These are phyloP conservation scores for Circinella umbellata DNA, from an alignment of 371 early-diverging fungal genomes.

Conservation along the genomic window DNA sequence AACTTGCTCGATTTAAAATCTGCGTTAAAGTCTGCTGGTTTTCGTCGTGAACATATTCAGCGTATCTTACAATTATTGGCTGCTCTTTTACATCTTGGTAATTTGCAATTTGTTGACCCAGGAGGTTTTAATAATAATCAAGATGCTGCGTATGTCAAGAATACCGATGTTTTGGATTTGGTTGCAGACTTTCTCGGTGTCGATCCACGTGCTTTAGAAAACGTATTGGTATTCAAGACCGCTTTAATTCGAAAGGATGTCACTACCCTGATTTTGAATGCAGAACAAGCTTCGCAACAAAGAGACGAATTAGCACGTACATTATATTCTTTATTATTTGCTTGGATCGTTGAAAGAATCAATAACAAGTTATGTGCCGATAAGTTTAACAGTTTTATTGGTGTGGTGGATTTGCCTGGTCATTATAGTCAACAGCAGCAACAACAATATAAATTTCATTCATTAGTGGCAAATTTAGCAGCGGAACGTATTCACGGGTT, in stretches of 20 bases:
- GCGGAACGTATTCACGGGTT: slow-evolving; percentile 79
- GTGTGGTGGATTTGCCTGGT: slow-evolving; percentile 74
- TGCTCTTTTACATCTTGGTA: slow-evolving; percentile 91
- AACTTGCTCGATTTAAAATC: slow-evolving; percentile 70
- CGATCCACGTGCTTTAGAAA: slow-evolving; percentile 77
- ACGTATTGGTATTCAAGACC: slow-evolving; percentile 87
- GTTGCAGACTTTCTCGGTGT: slow-evolving; percentile 90
- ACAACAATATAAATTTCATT: slow-evolving; percentile 61
- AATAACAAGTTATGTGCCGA: slow-evolving; percentile 77
- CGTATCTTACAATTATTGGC: slow-evolving; percentile 88
- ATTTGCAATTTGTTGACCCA: slow-evolving; percentile 80
- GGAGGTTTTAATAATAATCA: slow-evolving; percentile 46
- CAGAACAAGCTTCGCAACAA: slow-evolving; percentile 73
- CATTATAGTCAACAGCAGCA: slow-evolving; percentile 25
- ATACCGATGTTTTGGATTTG: slow-evolving; percentile 77
- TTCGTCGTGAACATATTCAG: slow-evolving; percentile 78
- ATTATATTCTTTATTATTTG: slow-evolving; percentile 83
- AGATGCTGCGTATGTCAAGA: slow-evolving; percentile 78
- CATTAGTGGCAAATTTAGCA: slow-evolving; percentile 80
- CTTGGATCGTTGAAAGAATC: slow-evolving; percentile 89
- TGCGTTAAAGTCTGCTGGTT: slow-evolving; percentile 82
- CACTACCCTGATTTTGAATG: slow-evolving; percentile 86
- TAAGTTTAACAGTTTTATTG: slow-evolving; percentile 72
- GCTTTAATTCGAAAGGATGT: slow-evolving; percentile 79
- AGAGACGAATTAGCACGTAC: slow-evolving; percentile 81